A percentile compares a stretch with the other conserved stretches of the same genome.
phyloP scores from a whole-genome alignment of 768 basidiomycete genomes.

The Collybiopsis luxurians region DNA sequence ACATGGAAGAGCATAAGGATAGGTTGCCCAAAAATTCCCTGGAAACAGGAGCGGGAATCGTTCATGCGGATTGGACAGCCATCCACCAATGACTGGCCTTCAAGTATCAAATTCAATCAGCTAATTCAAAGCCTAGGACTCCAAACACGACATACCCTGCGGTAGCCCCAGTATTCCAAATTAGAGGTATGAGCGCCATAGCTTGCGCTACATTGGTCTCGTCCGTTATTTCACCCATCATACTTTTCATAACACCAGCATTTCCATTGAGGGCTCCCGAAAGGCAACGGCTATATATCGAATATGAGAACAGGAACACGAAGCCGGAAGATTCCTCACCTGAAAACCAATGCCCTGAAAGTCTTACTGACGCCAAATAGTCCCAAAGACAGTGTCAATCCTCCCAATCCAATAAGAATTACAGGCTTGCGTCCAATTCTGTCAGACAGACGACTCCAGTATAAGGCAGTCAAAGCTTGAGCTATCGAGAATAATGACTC shows the following conservation, averaged over 20 bases:
- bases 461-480: slow-evolving; percentile 47
- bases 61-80: slow-evolving; percentile 45
- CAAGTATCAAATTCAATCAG: no score
- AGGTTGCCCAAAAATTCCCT: slow-evolving; percentile 38
- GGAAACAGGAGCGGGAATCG: slow-evolving; percentile 47
- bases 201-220: slow-evolving; percentile 44
- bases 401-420: slow-evolving; percentile 43
- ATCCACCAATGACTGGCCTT: slow-evolving; percentile 48
- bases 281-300: slow-evolving; percentile 5
- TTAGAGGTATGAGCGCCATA: slow-evolving; percentile 8
- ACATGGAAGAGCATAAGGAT: slow-evolving; percentile 59
- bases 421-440: slow-evolving; percentile 51
- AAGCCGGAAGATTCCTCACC: slow-evolving; percentile 48
- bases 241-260: slow-evolving; percentile 52
- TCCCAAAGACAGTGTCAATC: slow-evolving; percentile 42
- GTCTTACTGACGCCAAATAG: slow-evolving; percentile 50
- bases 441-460: slow-evolving; percentile 54
- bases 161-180: slow-evolving; percentile 10
- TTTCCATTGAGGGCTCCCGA: slow-evolving; percentile 22
- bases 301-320: slow-evolving; percentile 22
- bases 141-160: slow-evolving; percentile 13
- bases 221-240: slow-evolving; percentile 51
- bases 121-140: no score
- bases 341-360: slow-evolving; percentile 40
- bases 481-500: slow-evolving; percentile 55